Base-by-base conservation (phyloP, 179 eudicot genomes). In the Amaranthus tricolor region DNA sequence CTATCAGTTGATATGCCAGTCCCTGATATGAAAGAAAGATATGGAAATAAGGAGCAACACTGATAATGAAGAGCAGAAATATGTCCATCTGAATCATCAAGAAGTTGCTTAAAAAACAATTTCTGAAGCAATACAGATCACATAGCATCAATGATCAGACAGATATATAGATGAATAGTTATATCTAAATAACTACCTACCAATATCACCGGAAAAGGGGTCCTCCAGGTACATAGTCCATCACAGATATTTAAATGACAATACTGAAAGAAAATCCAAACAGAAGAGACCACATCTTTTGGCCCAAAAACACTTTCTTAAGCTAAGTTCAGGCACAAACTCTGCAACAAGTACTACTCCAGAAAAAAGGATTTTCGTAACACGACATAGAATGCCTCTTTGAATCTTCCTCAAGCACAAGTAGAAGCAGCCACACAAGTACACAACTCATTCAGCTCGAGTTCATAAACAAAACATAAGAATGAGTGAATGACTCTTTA, bases 1-100 rank as follows among this genome's bases (percentile, higher is more conserved):
- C 98, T 45, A 92, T 90, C 77, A 94, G 80, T 80, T 94, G 98
- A 84, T 68, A 94, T 53, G 98, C 97, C 89, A 94, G 71, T 61
- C 98, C 98, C 98, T 94, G 91, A 50, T 55, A 54, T 24, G 50
- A 51, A 61, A 61, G 21, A 76, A 50, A 53, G 47, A 72, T 68
- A 63, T 51, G 31, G 6, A 76, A 31, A 31, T n/a, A 68, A 19
- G 7, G 45, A 76, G 66, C 66, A 43, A 78, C 3, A 11, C 16
- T 40, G 62, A 68, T 14, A 9, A 31, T 19, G 11, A 7, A 66
- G 31, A 48, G 47, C 12, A 20, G 20, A 66, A 20, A 16, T 7
- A 13, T 45, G 17, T 66, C 54, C 16, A 4, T n/a, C 51, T 10
- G 9, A 66, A 31, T n/a, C 6, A 47, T 8, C 54, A 16, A 66